Percentiles rank a stretch among this genome's conserved stretches.
Evolutionary conservation across 2,329 filamentous ascomycete genomes (phyloP).

Genomic region (Cryphonectria japonica): DNA sequence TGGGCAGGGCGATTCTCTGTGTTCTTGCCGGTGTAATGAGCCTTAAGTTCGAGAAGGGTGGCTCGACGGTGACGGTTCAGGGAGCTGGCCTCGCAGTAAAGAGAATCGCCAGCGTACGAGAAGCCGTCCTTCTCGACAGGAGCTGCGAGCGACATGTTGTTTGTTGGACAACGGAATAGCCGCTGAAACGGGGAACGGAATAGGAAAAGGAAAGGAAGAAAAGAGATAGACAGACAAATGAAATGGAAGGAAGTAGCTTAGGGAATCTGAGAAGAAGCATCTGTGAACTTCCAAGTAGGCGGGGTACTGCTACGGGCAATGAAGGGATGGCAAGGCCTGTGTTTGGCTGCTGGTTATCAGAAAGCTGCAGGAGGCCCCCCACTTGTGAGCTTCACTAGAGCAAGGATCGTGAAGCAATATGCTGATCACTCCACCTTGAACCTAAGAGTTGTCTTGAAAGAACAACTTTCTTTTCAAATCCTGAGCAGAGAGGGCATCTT

Average conservation of each 20-base stretch:
- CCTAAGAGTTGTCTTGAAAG: neutral
- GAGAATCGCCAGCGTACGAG: slow-evolving; percentile 46
- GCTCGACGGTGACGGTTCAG: slow-evolving; percentile 52
- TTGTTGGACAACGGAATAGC: neutral
- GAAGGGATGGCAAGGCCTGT: neutral
- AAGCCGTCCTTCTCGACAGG: slow-evolving; percentile 44
- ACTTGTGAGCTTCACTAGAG: neutral
- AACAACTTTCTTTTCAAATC: neutral
- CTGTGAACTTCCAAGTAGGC: neutral
- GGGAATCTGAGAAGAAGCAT: neutral
- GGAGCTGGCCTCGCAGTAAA: slow-evolving; percentile 49
- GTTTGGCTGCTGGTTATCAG: neutral
- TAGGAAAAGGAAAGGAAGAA: neutral
- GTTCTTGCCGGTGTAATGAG: slow-evolving; percentile 46
- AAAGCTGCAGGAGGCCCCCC: neutral
- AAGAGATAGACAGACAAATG: neutral
- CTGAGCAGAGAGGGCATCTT: neutral
- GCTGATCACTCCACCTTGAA: neutral
- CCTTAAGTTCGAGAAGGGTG: slow-evolving; percentile 47
- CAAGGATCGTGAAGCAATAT: neutral
- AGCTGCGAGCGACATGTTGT: slow-evolving; percentile 33
- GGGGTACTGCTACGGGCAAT: neutral
- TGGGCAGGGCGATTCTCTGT: slow-evolving; percentile 54
- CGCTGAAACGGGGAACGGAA: neutral
- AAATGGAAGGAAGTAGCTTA: neutral